Evolutionary conservation across 345 rosid genomes (phyloP).

Genomic region (Turnera subulata): DNA sequence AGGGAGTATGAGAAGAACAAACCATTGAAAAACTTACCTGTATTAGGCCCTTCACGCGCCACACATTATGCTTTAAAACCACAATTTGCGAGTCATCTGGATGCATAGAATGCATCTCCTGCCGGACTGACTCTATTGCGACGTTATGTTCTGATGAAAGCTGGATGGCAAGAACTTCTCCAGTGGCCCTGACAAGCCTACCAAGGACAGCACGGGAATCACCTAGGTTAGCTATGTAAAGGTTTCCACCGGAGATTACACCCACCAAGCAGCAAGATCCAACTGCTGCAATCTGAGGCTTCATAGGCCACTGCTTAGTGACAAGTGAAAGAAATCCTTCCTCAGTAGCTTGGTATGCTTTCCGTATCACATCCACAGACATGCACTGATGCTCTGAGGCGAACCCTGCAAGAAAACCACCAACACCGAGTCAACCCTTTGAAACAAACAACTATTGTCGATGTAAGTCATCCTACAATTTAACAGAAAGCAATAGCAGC

Average conservation of each 20-base stretch:
- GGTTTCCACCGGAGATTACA: conserved; percentile 22
- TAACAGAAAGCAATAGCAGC: too few species aligned
- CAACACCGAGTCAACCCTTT: background rate
- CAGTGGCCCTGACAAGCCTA: conserved; percentile 25
- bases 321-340: conserved; percentile 36
- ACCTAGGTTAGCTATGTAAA: conserved; percentile 30
- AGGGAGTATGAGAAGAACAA: too few species aligned
- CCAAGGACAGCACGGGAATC: conserved; percentile 35
- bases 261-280: conserved; percentile 33
- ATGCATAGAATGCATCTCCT: conserved; percentile 33
- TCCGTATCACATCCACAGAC: conserved; percentile 27
- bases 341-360: conserved; percentile 33
- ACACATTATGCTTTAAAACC: conserved; percentile 32
- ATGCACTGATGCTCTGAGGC: conserved; percentile 27
- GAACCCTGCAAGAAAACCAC: conserved; percentile 18
- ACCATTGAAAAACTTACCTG: conserved; percentile 17
- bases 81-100: conserved; percentile 31
- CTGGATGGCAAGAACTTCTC: conserved; percentile 32
- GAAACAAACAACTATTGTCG: background rate
- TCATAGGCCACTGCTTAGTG: conserved; percentile 32
- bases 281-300: conserved; percentile 35
- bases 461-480: too few species aligned
- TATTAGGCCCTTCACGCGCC: conserved; percentile 37
- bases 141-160: conserved; percentile 32
- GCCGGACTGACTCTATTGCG: conserved; percentile 29